These are phyloP conservation scores for Kodamaea hsintzibuensis DNA, from an alignment of 805 yeast species.

Conservation along the genomic window DNA sequence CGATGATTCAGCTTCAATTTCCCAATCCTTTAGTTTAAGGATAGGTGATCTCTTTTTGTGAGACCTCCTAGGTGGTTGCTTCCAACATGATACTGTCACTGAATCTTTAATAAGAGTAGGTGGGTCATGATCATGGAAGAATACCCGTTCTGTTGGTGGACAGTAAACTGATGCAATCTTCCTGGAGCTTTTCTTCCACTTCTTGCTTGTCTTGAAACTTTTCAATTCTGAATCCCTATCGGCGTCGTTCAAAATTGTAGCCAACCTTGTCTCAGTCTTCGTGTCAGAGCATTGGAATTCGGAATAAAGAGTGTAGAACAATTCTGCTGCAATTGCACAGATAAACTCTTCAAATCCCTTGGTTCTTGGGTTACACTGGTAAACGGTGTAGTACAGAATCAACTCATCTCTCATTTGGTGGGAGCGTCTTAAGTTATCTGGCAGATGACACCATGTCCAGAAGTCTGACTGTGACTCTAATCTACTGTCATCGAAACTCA, in stretches of 20 bases:
- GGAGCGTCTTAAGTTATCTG: not conserved
- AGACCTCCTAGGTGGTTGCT: not conserved
- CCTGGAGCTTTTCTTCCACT: not conserved
- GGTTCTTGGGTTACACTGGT: not conserved
- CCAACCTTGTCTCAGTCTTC: not conserved
- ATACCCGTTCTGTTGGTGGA: not conserved
- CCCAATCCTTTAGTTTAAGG: not conserved
- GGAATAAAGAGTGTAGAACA: not conserved
- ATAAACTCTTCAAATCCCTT: not conserved
- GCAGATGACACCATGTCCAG: not conserved
- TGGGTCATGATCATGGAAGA: not conserved
- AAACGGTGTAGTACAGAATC: not conserved
- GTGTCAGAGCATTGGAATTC: not conserved
- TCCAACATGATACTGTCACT: not conserved
- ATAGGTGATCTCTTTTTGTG: not conserved
- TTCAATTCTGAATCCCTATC: not conserved
- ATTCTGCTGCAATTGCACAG: not conserved
- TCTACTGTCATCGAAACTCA: not conserved
- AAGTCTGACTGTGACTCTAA: not conserved
- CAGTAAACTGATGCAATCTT: not conserved
- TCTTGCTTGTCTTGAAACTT: not conserved
- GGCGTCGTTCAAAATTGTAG: not conserved
- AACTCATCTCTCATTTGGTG: not conserved
- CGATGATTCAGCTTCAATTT: not conserved
- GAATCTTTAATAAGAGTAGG: not conserved